Base-by-base conservation (phyloP, 805 yeast species). In the Yarrowia deformans region DNA sequence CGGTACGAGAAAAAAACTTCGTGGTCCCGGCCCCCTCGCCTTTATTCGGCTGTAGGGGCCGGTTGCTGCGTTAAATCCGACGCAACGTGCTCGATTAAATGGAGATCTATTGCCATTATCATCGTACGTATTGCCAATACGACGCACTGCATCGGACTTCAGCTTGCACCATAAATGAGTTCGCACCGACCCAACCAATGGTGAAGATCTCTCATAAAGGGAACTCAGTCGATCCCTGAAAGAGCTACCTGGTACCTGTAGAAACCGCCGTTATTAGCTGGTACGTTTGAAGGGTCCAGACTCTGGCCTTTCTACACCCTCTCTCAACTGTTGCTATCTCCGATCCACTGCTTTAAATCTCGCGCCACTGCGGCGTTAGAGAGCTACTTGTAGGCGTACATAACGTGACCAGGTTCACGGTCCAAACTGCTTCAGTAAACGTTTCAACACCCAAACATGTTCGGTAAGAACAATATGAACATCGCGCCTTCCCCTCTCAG, bases 291-390 rank as follows among this genome's bases (percentile, higher is more conserved):
- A 23, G 29, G 29, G 29, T 23, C 29, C 29, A 23, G 29, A 23
- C 29, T 23, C 4, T 23, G 29, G 4, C 29, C 3, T 23, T 23
- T 23, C 19, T 18, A 5, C 10, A 6, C n/a, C 23, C 29, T 8
- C 32, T 12, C 50, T 19, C 16, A 14, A 6, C 52, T 12, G 35
- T 48, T 48, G 52, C 52, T 29, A 12, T 48, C 54, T 48, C 55
- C 42, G 58, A 52, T 52, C 58, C 37, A 35, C 29, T 18, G 40
- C 56, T 9, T 40, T 48, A 48, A 34, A 49, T 49, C 55, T 49
- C 55, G 55, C 55, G 40, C 56, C 56, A 35, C 40, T 50, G 56
- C 56, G 40, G 56, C 56, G 56, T 34, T 34, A 50, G n/a, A n/a
- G 56, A 50, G 56, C 56, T 50, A 50, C 39, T 49, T 16, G 39